Conservation (phyloP, 2,329 filamentous ascomycete species). For the Aspergillus spinulosporus region DNA sequence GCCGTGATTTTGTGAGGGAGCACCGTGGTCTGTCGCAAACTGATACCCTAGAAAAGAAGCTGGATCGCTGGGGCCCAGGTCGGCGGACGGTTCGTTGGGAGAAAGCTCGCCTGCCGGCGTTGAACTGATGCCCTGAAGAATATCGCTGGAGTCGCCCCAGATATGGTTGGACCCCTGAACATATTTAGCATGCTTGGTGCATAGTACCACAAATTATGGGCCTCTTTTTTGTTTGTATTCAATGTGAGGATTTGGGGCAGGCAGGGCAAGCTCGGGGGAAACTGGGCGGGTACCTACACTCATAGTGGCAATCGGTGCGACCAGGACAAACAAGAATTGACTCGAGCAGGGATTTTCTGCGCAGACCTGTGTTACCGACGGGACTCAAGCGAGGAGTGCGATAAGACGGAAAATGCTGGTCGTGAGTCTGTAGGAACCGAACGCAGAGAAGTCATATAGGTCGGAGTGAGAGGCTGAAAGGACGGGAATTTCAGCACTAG, state of each 20-base stretch:
- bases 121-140: slow-evolving; percentile 35
- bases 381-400: slow-evolving; percentile 2
- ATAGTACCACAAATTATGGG: neutral
- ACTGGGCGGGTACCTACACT: slow-evolving; percentile 20
- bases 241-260: neutral
- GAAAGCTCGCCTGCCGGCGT: slow-evolving; percentile 17
- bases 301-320: slow-evolving; percentile 14
- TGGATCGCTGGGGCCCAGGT: slow-evolving; percentile 24
- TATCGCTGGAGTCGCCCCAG: slow-evolving; percentile 25
- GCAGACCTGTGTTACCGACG: slow-evolving; percentile 2
- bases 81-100: slow-evolving; percentile 17
- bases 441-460: slow-evolving; percentile 11
- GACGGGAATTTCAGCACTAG: neutral
- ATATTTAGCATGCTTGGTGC: slow-evolving; percentile 10
- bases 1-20: slow-evolving; percentile 22
- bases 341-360: slow-evolving; percentile 2
- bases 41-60: slow-evolving; percentile 31
- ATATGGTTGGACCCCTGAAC: slow-evolving; percentile 13
- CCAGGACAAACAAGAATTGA: neutral
- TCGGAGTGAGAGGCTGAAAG: neutral
- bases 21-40: slow-evolving; percentile 24
- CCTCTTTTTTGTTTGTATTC: neutral
- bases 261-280: neutral
- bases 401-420: neutral
- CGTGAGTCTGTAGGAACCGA: slow-evolving; percentile 1